Evolutionary conservation across 306 rosid species (phyloP), one percentile per base, ranked within the genome.

Genomic region (Vigna trinervia): DNA sequence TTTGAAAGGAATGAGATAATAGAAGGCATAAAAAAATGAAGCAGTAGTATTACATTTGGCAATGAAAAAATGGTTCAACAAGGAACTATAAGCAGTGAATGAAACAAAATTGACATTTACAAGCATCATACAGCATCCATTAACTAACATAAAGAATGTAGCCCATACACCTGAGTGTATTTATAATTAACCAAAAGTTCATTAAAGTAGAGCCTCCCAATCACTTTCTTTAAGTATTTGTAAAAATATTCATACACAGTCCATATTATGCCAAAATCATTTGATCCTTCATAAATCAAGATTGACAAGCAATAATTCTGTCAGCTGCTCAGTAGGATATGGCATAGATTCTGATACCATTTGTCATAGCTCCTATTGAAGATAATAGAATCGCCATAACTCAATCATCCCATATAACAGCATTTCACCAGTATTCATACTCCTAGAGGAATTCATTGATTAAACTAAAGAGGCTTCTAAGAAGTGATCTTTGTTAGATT

Each of bases 1-100:
- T 69, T 77, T 54, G 54, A 86, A 87, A 53, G 61, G 26, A 53
- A 77, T 66, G 38, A 80, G 84, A 78, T 59, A 9, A 75, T 56
- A 45, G 46, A 71, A 57, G 52, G 46, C 50, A 30, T 34, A 81
- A 26, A 47, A 82, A 32, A 79, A 75, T 5, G 52, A 78, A 53
- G 52, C 64, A 46, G 17, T 11, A 61, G 20, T 59, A 50, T 67
- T 38, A 52, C 46, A 68, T 69, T 20, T 60, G 59, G 50, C 43
- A 82, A 73, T 69, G 46, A 34, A 74, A 76, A 53, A 36, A 12
- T 30, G 12, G 54, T 26, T 78, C 60, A 8, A 62, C 46, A 58
- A 77, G n/a, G 34, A 39, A 72, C 53, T 62, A 56, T 48, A 80
- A 51, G 79, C 73, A 64, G 12, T 50, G 48, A 57, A 70, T 12